Base-by-base conservation (phyloP, 139 green algal genomes). In the Zygnema circumcarinatum region DNA sequence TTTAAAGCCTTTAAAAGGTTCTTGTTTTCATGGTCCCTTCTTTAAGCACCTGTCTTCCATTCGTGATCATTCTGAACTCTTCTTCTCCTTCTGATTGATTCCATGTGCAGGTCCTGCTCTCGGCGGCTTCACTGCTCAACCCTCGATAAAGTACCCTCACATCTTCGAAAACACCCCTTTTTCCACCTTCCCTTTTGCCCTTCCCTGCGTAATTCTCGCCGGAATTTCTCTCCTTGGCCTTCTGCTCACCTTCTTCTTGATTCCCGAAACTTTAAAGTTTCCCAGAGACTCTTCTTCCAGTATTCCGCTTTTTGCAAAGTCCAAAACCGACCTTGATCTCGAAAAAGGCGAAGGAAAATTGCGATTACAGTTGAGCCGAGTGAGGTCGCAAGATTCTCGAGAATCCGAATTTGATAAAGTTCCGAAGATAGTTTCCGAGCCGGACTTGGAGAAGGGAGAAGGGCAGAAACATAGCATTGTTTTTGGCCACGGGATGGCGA, bases 141-240 rank as follows among this genome's bases (percentile, higher is more conserved):
- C 82, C 7, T 47, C 68, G n/a, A 0, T 74, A 1, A 88, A 88
- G 82, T 88, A 82, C 67, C 68, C 82, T 35, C 31, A 20, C 22
- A 36, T 81, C 20, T 88, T 88, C 38, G 22, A 42, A 2, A n/a
- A 31, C 11, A 40, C 31, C 75, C 67, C 79, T 33, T 88, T 88
- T 1, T 47, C 25, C 33, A 73, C 29, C 20, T 83, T 83, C 0
- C 82, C 82, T 22, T 88, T 72, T 31, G 72, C 75, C 25, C 68
- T 88, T 22, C 82, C 82, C 20, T 88, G 82, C 38, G 32, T 88
- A 36, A 25, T 88, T 42, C 82, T 88, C n/a, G 62, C 82, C n/a
- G 33, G 35, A 25, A 47, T 88, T 22, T 42, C 82, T 20, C 25
- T 68, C 0, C 29, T 88, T 22, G 67, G 82, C 22, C 68, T 88